Base-by-base conservation (phyloP, 108 stramenopile genomes). In the Stephanodiscus minutulus region DNA sequence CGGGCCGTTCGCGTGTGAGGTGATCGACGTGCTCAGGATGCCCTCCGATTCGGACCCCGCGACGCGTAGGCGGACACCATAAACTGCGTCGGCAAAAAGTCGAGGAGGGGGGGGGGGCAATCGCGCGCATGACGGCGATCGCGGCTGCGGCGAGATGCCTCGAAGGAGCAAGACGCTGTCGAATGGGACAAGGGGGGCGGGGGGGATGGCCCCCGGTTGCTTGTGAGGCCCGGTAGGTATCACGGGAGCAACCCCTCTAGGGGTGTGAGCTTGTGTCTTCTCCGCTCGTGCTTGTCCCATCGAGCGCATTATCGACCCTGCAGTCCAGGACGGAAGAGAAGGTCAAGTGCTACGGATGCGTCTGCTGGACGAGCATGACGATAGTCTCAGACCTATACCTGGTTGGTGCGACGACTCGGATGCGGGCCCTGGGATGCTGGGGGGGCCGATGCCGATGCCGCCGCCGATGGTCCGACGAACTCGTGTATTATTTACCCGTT, bases 271-370 rank as follows among this genome's bases (percentile, higher is more conserved):
- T n/a, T n/a, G 75, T 90, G 10, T 67, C 78, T 10, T 76, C 80
- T 0, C 58, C 75, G 7, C 69, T 90, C n/a, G 43, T 57, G 35
- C 61, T 87, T 31, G 82, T 72, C 20, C 79, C 77, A 11, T 66
- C 87, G 8, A 67, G 68, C 5, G 65, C 76, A 1, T 94, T 79
- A 52, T 76, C 76, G 2, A 64, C 74, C 54, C 70, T 94, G 7
- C 93, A 94, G 68, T 74, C 74, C 7, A 85, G 90, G 54, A 94
- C 93, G 15, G 93, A 94, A 81, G 68, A 82, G 31, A 94, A 91
- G 50, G 84, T 91, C 5, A 95, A 95, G 56, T 76, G 87, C 56
- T 95, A 95, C 60, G 89, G 83, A 15, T 95, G 94, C 56, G 61
- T 84, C 13, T 90, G 88, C 54, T 91, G 89, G 88, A 77, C 84